Percentiles rank a stretch among this genome's conserved stretches.
Conservation (phyloP, 2,329 filamentous ascomycete genomes). For the Helicocarpus griseus region DNA sequence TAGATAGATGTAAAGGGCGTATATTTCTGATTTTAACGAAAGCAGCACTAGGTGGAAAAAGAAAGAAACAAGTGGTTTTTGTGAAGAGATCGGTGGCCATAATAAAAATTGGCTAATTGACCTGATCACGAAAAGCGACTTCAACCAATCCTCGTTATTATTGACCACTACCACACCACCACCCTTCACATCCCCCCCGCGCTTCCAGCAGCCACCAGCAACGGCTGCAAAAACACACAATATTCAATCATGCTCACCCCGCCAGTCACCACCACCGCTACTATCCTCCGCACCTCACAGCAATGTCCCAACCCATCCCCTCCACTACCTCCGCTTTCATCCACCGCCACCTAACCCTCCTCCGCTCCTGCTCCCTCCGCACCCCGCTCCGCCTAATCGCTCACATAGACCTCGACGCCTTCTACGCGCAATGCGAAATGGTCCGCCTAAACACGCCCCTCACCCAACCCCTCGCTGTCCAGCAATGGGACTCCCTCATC, state of each 20-base stretch:
- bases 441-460: slow-evolving; percentile 66
- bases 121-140: too few relatives aligned
- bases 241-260: not conserved
- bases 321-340: slow-evolving; percentile 49
- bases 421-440: slow-evolving; percentile 96
- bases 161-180: not conserved
- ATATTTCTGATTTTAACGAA: too few relatives aligned
- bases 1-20: too few relatives aligned
- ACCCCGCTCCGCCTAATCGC: slow-evolving; percentile 79
- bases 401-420: slow-evolving; percentile 92
- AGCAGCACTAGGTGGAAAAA: too few relatives aligned
- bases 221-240: too few relatives aligned
- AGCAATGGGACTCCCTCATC: slow-evolving; percentile 92
- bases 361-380: slow-evolving; percentile 59
- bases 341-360: slow-evolving; percentile 68
- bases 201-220: not conserved
- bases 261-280: not conserved
- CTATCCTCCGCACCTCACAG: not conserved
- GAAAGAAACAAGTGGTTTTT: too few relatives aligned
- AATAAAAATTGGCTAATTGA: too few relatives aligned
- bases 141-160: too few relatives aligned
- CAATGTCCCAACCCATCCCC: not conserved
- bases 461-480: slow-evolving; percentile 76
- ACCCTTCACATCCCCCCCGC: not conserved
- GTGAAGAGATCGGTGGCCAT: too few relatives aligned